A percentile compares a stretch with the other conserved stretches of the same genome.
These are phyloP conservation scores for Geotrichum siamense DNA, from an alignment of 1,139 yeast species.

Conservation along the genomic window DNA sequence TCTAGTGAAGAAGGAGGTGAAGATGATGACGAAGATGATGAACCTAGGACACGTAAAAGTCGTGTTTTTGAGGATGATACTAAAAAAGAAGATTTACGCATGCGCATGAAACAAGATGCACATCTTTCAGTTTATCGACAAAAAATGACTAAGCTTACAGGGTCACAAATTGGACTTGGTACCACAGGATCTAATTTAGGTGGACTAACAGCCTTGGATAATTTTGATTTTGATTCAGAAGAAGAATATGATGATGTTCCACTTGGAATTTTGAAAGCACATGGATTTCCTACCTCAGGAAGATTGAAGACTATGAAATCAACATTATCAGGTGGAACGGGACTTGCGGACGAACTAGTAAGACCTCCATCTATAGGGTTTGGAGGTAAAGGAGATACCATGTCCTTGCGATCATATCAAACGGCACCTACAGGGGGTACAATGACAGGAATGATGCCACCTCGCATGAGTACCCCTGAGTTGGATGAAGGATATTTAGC, in stretches of 20 bases:
- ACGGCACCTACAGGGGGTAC: conserved; percentile 2
- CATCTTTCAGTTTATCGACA: conserved; percentile 39
- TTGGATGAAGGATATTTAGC: conserved; percentile 17
- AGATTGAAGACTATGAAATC: conserved; percentile 22
- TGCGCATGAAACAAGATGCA: conserved; percentile 38
- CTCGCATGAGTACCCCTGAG: conserved; percentile 9
- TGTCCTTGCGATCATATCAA: conserved; percentile 18
- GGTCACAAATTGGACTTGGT: conserved; percentile 27
- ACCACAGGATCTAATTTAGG: conserved; percentile 1
- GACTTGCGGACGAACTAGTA: conserved; percentile 15
- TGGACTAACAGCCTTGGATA: conserved; percentile 6
- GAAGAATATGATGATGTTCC: conserved; percentile 40
- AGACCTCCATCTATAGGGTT: conserved; percentile 3
- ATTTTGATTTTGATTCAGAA: conserved; percentile 22
- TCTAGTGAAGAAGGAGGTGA: conserved; percentile 11
- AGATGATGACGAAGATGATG: conserved; percentile 10
- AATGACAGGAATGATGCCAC: neutral
- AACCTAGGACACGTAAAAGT: conserved; percentile 10
- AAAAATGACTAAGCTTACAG: conserved; percentile 38
- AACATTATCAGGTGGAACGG: conserved; percentile 2
- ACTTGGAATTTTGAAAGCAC: conserved; percentile 37
- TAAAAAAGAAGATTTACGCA: conserved; percentile 27
- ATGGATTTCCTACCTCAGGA: conserved; percentile 33
- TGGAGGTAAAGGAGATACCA: conserved; percentile 12
- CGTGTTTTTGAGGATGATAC: conserved; percentile 24